Evolutionary conservation across 352 stramenopile species (phyloP), one percentile per base, ranked within the genome.

Genomic region (Phytophthora rubi): DNA sequence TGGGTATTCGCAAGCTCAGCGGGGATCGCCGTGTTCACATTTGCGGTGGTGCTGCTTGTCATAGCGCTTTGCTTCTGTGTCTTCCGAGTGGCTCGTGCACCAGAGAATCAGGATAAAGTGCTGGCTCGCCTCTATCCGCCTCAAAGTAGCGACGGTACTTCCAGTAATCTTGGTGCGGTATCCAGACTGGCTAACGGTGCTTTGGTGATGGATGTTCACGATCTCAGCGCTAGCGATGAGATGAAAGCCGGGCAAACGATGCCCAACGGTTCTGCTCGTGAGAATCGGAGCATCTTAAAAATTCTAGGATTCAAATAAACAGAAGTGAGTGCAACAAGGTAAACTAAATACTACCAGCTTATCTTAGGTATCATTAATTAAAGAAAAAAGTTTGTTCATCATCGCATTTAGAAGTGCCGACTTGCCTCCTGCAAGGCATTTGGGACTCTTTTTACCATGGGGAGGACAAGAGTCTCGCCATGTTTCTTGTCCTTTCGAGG

Each of bases 61-160:
- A 68, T 86, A 26, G 68, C 80, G 5, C 10, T 83, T 0, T 67
- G 73, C 45, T 91, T 83, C 64, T 90, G 81, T 49, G 58, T 84
- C 13, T 91, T 81, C 75, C 81, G 83, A n/a, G 53, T 88, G 13
- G 81, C 64, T 28, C 75, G 76, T 54, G 80, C 85, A 3, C 85
- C 85, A 0, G 85, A 93, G 52, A 90, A 93, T 60, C 85, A 88
- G 51, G 85, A 93, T 68, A 80, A 78, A 26, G 67, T 83, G 33
- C 73, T 78, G 21, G 28, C 67, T 42, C 58, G 42, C 0, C 54
- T 78, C 3, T 65, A 72, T 42, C 61, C 70, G 15, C 49, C 57
- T n/a, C 45, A 56, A 26, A 47, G 26, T 35, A 35, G 33, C 12
- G 59, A 32, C 0, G 15, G 18, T 7, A 18, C 23, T 12, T 12